Evolutionary conservation across 768 basidiomycete species (phyloP).

Genomic region (Austroboletus festivus): DNA sequence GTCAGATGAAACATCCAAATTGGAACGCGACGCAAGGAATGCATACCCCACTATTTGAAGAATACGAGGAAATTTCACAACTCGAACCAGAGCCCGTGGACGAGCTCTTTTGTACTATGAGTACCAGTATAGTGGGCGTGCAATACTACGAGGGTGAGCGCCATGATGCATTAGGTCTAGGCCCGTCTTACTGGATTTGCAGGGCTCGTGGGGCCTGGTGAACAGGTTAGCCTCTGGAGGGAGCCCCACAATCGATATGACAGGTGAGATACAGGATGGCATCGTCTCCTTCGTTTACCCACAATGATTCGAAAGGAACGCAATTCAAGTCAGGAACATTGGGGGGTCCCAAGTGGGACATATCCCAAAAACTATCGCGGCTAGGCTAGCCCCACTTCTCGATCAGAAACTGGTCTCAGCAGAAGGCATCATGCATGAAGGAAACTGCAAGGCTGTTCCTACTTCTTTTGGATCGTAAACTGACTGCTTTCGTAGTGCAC

Average conservation of each 20-base stretch:
- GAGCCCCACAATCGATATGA: slow-evolving; percentile 72
- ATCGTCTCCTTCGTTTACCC: neutral
- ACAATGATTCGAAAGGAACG: slow-evolving; percentile 47
- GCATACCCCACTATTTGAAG: slow-evolving; percentile 30
- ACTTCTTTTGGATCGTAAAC: neutral
- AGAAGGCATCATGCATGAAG: slow-evolving; percentile 66
- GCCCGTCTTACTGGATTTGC: slow-evolving; percentile 1
- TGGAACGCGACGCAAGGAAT: slow-evolving; percentile 10
- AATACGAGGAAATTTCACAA: slow-evolving; percentile 40
- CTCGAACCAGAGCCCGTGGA: slow-evolving; percentile 51
- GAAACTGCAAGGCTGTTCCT: slow-evolving; percentile 50
- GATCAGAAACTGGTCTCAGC: slow-evolving; percentile 61
- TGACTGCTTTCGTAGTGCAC: slow-evolving; percentile 31
- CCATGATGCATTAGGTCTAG: neutral
- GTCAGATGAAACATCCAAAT: slow-evolving; percentile 13
- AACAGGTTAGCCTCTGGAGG: slow-evolving; percentile 66
- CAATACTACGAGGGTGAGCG: slow-evolving; percentile 72
- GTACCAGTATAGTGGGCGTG: slow-evolving; percentile 72
- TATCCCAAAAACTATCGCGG: slow-evolving; percentile 57
- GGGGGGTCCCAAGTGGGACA: slow-evolving; percentile 75
- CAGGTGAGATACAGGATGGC: slow-evolving; percentile 36
- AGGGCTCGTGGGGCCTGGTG: slow-evolving; percentile 78
- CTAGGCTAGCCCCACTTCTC: slow-evolving; percentile 65
- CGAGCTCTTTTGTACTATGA: slow-evolving; percentile 62
- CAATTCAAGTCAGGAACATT: slow-evolving; percentile 82